These are phyloP conservation scores for Polygonum aviculare DNA, from an alignment of 148 eudicot genomes.

Conservation along the genomic window DNA sequence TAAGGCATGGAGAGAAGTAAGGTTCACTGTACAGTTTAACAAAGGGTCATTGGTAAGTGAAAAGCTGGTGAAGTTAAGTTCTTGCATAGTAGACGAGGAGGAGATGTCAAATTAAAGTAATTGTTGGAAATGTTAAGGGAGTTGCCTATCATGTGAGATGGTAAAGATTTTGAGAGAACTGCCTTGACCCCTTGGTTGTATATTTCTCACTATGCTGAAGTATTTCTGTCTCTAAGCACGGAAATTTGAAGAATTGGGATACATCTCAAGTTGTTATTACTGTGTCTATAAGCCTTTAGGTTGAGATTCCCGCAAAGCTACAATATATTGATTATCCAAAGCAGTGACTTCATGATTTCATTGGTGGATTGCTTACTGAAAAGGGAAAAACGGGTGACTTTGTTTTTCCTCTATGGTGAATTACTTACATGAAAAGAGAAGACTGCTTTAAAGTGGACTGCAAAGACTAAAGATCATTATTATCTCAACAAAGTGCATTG, in stretches of 20 bases:
- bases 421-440: neutral
- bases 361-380: neutral
- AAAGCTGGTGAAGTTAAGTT: no score
- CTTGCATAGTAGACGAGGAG: neutral
- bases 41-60: neutral
- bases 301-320: neutral
- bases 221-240: neutral
- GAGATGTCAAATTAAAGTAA: neutral
- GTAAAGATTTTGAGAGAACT: neutral
- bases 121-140: neutral
- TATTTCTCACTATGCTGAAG: neutral
- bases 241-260: neutral
- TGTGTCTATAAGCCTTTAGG: neutral
- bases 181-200: neutral
- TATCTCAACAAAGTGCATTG: neutral
- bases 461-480: neutral
- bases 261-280: neutral
- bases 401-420: neutral
- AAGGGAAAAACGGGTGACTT: neutral
- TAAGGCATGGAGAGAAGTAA: neutral
- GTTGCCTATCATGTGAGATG: neutral
- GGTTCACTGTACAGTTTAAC: neutral
- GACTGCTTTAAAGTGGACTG: neutral
- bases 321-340: neutral
- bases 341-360: neutral